Evolutionary conservation across 1,284 basidiomycete genomes (phyloP), one percentile per base, ranked within the genome.

Genomic region (Volvariella surrecta): DNA sequence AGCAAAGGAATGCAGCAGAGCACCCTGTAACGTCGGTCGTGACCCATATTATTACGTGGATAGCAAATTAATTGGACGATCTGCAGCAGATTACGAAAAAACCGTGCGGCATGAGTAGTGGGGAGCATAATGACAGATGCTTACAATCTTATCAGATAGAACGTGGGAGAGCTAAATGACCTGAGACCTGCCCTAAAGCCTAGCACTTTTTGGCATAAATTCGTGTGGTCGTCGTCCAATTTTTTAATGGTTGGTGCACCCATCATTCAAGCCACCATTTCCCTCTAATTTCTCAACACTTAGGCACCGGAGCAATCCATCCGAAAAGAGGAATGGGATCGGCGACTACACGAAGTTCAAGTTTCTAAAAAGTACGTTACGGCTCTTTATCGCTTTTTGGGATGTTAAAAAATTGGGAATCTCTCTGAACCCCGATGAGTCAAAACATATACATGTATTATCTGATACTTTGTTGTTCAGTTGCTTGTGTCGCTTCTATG

Each of bases 391-490:
- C 37, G 42, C 42, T 37, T 43, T 49, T 34, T 37, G 49, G 45
- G 56, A 63, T 58, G 84, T 87, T 79, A 82, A 60, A 63, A 73
- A 61, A 79, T 68, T 89, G 87, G 87, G 87, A 89, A 89, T 89
- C 87, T 89, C 87, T 83, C 86, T 77, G 86, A 89, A 63, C 52
- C 37, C 32, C 79, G 81, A 78, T 69, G 82, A 84, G 71, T 57
- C 56, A 64, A 63, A 66, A 62, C 60, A 60, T 76, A 40, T 82
- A 78, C 81, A 87, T 86, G 74, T 80, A 82, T 83, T 86, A 83
- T 79, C 84, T 87, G 84, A 87, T 40, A 13, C 15, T 46, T 51
- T 30, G 44, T 37, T 34, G 44, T 37, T 34, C 45, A 42, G 22
- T 45, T 44, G 19, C 10, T 4, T 17, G 11, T 34, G n/a, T 9